phyloP scores from a whole-genome alignment of 148 eudicot genomes.

The Cornus kousa region DNA sequence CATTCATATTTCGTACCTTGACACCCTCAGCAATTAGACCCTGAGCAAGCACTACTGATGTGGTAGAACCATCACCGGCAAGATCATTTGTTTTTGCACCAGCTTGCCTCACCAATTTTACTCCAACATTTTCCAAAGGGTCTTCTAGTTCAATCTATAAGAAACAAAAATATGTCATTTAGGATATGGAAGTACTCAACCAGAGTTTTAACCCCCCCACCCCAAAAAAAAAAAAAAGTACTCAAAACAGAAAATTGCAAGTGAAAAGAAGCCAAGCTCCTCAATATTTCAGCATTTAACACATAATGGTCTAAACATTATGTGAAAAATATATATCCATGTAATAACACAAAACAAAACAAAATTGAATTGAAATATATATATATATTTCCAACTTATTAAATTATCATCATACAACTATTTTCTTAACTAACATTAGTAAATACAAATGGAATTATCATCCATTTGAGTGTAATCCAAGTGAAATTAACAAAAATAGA shows the following conservation, averaged over 20 bases:
- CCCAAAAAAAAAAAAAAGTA: not conserved
- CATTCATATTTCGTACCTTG: slow-evolving; percentile 59
- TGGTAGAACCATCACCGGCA: slow-evolving; percentile 94
- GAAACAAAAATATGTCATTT: not conserved
- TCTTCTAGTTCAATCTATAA: slow-evolving; percentile 83
- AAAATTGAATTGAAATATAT: too few species aligned
- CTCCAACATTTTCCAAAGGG: slow-evolving; percentile 85
- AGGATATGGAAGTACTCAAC: not conserved
- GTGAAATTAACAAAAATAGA: too few species aligned
- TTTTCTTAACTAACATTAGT: not conserved
- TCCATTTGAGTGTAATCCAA: too few species aligned
- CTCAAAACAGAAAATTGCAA: not conserved
- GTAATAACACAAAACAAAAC: not conserved
- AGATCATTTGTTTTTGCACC: slow-evolving; percentile 94
- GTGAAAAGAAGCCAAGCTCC: not conserved
- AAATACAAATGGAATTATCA: too few species aligned
- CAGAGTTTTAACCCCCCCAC: not conserved
- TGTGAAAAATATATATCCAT: not conserved
- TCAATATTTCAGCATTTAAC: not conserved
- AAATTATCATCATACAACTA: not conserved
- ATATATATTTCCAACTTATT: too few species aligned
- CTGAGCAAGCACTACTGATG: slow-evolving; percentile 84
- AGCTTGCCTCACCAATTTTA: slow-evolving; percentile 87
- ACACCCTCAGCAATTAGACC: slow-evolving; percentile 84
- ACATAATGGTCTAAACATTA: not conserved